Percentiles rank a stretch among this genome's conserved stretches.
phyloP scores from a whole-genome alignment of 192 early-diverging fungal species.

The Allomyces macrogynus region DNA sequence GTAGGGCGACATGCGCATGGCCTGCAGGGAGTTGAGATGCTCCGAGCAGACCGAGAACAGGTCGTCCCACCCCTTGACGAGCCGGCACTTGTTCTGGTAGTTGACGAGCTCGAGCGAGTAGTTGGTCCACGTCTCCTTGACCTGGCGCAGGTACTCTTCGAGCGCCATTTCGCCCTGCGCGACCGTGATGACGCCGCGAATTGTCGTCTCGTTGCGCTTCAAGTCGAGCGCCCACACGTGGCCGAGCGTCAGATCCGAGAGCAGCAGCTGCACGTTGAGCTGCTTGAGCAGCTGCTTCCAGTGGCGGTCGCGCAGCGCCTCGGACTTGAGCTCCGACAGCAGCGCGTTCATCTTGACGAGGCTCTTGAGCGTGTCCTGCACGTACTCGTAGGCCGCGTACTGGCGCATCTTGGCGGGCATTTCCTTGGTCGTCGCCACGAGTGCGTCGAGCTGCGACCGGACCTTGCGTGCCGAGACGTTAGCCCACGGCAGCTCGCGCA shows the following conservation, averaged over 20 bases:
- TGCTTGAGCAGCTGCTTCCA: conserved; percentile 86
- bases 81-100: conserved; percentile 91
- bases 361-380: conserved; percentile 62
- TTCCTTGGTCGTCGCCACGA: conserved; percentile 64
- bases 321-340: conserved; percentile 80
- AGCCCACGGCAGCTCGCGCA: conserved; percentile 75
- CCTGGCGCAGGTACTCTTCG: conserved; percentile 90
- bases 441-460: conserved; percentile 64
- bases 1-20: conserved; percentile 95
- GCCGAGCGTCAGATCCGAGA: conserved; percentile 80
- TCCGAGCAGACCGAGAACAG: conserved; percentile 90
- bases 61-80: conserved; percentile 97
- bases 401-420: conserved; percentile 92
- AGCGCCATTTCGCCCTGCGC: conserved; percentile 99
- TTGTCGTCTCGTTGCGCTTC: conserved; percentile 54
- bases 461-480: conserved; percentile 75
- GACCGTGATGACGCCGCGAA: conserved; percentile 72
- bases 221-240: conserved; percentile 89
- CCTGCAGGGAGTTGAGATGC: conserved; percentile 79
- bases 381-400: conserved; percentile 89
- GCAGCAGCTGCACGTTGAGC: conserved; percentile 44
- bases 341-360: conserved; percentile 63
- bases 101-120: conserved; percentile 86
- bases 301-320: conserved; percentile 87
- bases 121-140: conserved; percentile 74